phyloP scores from a whole-genome alignment of 2,329 filamentous ascomycete genomes.

The Calycina herbarum region DNA sequence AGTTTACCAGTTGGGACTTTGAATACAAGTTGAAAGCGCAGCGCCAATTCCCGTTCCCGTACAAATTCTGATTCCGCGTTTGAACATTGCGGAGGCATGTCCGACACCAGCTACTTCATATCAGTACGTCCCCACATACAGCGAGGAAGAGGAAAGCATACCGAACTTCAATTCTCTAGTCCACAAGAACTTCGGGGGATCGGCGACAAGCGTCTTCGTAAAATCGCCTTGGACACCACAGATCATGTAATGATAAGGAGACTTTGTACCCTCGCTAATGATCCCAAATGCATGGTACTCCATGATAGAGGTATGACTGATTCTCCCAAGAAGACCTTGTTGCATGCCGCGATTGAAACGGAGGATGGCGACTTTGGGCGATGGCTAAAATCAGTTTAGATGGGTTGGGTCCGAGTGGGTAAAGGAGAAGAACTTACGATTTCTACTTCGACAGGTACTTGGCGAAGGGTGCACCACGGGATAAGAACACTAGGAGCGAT shows the following conservation, averaged over 20 bases:
- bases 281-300: conserved; percentile 46
- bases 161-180: conserved; percentile 45
- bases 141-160: conserved; percentile 22
- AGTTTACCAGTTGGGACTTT: conserved; percentile 41
- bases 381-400: conserved; percentile 37
- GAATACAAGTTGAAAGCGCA: conserved; percentile 45
- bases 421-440: conserved; percentile 35
- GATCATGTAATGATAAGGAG: conserved; percentile 43
- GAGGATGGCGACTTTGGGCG: conserved; percentile 44
- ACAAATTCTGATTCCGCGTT: conserved; percentile 44
- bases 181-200: conserved; percentile 44
- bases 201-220: conserved; percentile 41
- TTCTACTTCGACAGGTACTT: conserved; percentile 43
- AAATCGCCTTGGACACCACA: conserved; percentile 46
- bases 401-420: conserved; percentile 2
- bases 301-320: conserved; percentile 45
- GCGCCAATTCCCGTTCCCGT: conserved; percentile 45
- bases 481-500: conserved; percentile 40
- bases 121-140: conserved; percentile 20
- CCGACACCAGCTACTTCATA: conserved; percentile 41
- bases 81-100: conserved; percentile 46
- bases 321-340: conserved; percentile 44
- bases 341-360: conserved; percentile 44
- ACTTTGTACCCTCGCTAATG: conserved; percentile 43
- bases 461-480: conserved; percentile 43